Evolutionary conservation across 257 asterid genomes (phyloP).

Genomic region (Primulina huaijiensis): DNA sequence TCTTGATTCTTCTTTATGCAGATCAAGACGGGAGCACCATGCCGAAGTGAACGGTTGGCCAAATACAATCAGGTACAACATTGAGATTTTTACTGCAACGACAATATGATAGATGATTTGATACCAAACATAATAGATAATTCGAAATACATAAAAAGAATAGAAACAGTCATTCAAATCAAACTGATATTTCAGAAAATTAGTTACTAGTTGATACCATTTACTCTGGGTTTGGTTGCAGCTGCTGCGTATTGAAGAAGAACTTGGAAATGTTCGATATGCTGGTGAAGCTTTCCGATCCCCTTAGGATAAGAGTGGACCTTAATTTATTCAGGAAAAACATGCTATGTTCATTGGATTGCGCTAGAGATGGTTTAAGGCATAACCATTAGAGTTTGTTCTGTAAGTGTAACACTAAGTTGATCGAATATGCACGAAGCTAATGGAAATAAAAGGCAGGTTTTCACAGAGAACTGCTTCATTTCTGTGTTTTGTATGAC

Average conservation of each 20-base stretch:
- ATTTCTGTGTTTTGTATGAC: not conserved
- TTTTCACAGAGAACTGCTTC: not conserved
- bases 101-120: not conserved
- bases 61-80: conserved; percentile 83
- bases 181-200: not conserved
- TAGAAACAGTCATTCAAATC: not conserved
- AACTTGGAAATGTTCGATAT: conserved; percentile 84
- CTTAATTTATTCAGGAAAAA: not conserved
- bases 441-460: not conserved
- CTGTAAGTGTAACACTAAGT: not conserved
- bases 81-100: not conserved
- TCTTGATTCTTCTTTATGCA: conserved; percentile 27
- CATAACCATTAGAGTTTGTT: not conserved
- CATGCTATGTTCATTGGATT: not conserved
- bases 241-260: conserved; percentile 97
- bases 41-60: conserved; percentile 96
- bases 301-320: conserved; percentile 41
- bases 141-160: not conserved
- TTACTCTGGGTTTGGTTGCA: conserved; percentile 28
- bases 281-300: conserved; percentile 96
- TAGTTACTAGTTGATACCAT: conserved; percentile 1
- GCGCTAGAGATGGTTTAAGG: not conserved
- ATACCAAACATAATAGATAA: not conserved
- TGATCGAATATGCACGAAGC: not conserved
- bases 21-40: conserved; percentile 99